A percentile compares a stretch with the other conserved stretches of the same genome.
Conservation (phyloP, 371 early-diverging fungal species). For the Actinomucor elegans region DNA sequence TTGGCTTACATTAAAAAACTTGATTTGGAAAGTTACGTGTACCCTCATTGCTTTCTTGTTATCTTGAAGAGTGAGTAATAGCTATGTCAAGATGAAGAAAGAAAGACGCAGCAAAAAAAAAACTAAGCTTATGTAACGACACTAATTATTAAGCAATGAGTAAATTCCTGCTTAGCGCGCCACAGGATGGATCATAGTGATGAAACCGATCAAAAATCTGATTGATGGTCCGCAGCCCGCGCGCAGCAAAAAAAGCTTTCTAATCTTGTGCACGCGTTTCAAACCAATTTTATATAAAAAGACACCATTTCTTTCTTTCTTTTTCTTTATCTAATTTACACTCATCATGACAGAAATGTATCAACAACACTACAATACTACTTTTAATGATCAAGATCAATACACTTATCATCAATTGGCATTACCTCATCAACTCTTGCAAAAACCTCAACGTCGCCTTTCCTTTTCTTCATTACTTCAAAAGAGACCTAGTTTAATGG, state of each 20-base stretch:
- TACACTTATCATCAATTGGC: constrained; percentile 9
- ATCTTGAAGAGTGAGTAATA: too few relatives aligned
- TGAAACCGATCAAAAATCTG: constrained; percentile 4
- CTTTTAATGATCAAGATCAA: constrained; percentile 3
- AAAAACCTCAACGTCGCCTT: constrained; percentile 5
- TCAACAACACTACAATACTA: constrained; percentile 2
- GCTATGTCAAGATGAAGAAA: background rate
- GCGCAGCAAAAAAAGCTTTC: background rate
- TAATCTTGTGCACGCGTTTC: background rate
- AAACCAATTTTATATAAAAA: constrained; percentile 3
- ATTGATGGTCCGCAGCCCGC: constrained; percentile 3
- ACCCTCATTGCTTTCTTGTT: too few relatives aligned
- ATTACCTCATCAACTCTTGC: background rate
- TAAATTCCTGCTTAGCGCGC: background rate
- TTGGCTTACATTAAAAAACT: background rate
- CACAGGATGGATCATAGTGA: constrained; percentile 6
- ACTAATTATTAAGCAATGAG: too few relatives aligned
- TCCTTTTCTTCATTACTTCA: constrained; percentile 22
- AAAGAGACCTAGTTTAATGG: constrained; percentile 16
- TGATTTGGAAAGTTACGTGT: too few relatives aligned
- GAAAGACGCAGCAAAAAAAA: background rate
- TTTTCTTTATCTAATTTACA: background rate
- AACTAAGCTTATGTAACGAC: background rate
- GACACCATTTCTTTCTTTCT: background rate
- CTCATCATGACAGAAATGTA: constrained; percentile 20